These are phyloP conservation scores for Epichloe sp. DNA, from an alignment of 2,329 filamentous ascomycete species.

Conservation along the genomic window DNA sequence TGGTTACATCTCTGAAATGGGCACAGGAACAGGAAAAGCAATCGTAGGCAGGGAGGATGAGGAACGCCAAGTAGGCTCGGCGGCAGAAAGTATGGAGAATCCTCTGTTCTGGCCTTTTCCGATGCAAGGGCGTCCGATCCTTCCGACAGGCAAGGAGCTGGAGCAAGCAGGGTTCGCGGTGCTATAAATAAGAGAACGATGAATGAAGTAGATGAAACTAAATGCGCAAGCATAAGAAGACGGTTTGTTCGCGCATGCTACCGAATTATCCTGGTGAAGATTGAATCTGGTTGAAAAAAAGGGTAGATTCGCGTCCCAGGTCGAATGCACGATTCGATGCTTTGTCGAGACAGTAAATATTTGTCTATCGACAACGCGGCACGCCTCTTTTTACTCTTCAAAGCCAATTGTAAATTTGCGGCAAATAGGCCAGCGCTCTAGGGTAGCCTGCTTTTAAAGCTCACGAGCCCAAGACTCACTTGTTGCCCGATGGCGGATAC, in stretches of 20 bases:
- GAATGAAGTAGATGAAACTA: background rate
- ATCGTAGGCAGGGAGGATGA: slow-evolving; percentile 7
- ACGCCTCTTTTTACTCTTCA: too few relatives aligned
- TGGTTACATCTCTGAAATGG: slow-evolving; percentile 38
- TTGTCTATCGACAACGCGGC: too few relatives aligned
- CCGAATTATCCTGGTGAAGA: too few relatives aligned
- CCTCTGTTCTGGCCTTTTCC: slow-evolving; percentile 49
- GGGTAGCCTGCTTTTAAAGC: too few relatives aligned
- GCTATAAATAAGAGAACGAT: slow-evolving; percentile 8
- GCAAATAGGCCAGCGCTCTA: too few relatives aligned
- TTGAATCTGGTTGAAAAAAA: background rate
- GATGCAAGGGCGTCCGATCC: slow-evolving; percentile 43
- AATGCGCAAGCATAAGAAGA: too few relatives aligned
- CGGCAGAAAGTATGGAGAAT: slow-evolving; percentile 32
- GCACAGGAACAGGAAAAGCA: slow-evolving; percentile 11
- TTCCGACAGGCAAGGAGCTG: slow-evolving; percentile 33
- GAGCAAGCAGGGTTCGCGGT: slow-evolving; percentile 39
- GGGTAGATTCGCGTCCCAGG: background rate
- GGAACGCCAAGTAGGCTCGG: slow-evolving; percentile 10
- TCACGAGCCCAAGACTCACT: too few relatives aligned
- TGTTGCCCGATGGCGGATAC: too few relatives aligned
- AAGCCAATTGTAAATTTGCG: too few relatives aligned
- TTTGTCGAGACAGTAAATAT: too few relatives aligned
- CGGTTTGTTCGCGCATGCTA: too few relatives aligned
- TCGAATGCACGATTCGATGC: too few relatives aligned